Base-by-base conservation (phyloP, 345 rosid genomes). In the Corymbia maculata region DNA sequence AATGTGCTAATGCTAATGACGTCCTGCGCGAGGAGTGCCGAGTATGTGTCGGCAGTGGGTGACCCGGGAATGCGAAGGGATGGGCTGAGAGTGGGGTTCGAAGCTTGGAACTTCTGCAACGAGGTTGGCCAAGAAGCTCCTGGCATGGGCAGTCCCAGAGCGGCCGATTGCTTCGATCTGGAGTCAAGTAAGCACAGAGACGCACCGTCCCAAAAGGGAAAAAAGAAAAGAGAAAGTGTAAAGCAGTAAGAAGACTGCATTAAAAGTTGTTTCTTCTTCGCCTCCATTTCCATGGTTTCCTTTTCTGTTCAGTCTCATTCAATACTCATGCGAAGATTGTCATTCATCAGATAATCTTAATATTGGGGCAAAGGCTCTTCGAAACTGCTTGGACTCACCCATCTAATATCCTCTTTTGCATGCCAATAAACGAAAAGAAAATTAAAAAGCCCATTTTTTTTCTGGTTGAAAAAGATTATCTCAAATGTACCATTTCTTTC, bases 81-180 rank as follows among this genome's bases (percentile, higher is more conserved):
- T 66, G 95, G 94, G 28, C 90, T 96, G 51, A 91, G 98, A 89
- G 93, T 96, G 32, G 99, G 95, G 4, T 95, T 96, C 89, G 99
- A 97, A 92, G 97, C 97, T 91, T 97, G 98, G 99, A 96, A 97
- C 91, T 96, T 95, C 61, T 97, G 99, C 94, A 97, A 97, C 92
- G 98, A 97, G 91, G 98, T 96, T 89, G 99, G 98, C 28, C 52
- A 90, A 13, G 97, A 94, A 90, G 96, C 98, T 85, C 85, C 86
- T 6, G 79, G 52, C 51, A 93, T 95, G 97, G 98, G 98, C 50
- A 96, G 98, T 89, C 99, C 99, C 21, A 91, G 99, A 91, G 95
- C 93, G 88, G 97, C 97, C 59, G 97, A 96, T 91, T 96, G 97
- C 92, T 96, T 95, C 88, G 98, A 96, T 88, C 80, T 92, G 14